Evolutionary conservation across 805 yeast species (phyloP).

Genomic region (Saccharomycopsis sp.): DNA sequence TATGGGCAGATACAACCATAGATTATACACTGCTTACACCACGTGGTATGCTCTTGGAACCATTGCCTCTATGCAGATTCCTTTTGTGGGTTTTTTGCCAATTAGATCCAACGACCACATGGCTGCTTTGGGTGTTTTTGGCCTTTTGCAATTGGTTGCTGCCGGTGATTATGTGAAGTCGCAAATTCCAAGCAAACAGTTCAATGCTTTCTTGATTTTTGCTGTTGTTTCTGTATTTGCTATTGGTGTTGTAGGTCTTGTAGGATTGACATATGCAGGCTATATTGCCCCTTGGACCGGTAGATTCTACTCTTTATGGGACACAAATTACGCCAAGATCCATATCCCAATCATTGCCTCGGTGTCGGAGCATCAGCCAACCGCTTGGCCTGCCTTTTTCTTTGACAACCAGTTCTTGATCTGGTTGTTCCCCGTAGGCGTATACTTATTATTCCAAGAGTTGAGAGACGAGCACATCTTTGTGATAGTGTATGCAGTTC

Average conservation of each 20-base stretch:
- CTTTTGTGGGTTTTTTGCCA: conserved; percentile 96
- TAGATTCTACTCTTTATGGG: conserved; percentile 97
- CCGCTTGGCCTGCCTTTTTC: conserved; percentile 99
- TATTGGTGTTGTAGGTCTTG: conserved; percentile 64
- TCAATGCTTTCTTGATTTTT: conserved; percentile 59
- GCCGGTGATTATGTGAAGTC: conserved; percentile 76
- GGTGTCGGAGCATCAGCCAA: conserved; percentile 98
- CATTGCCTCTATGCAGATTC: conserved; percentile 98
- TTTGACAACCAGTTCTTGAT: conserved; percentile 88
- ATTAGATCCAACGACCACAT: conserved; percentile 96
- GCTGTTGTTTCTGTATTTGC: conserved; percentile 49
- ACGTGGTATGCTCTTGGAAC: conserved; percentile 98
- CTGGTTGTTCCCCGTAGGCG: conserved; percentile 98
- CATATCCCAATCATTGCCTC: conserved; percentile 99
- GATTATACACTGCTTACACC: conserved; percentile 82
- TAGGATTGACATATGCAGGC: conserved; percentile 80
- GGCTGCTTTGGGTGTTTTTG: conserved; percentile 97
- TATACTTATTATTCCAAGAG: conserved; percentile 84
- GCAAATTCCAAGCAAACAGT: conserved; percentile 64
- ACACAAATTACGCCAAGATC: conserved; percentile 92
- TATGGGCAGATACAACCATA: conserved; percentile 90
- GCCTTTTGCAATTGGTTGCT: conserved; percentile 84
- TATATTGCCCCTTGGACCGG: conserved; percentile 99
- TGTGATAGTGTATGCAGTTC: conserved; percentile 83
- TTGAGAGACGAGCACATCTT: conserved; percentile 88